A percentile compares a stretch with the other conserved stretches of the same genome.
phyloP scores from a whole-genome alignment of 2,329 filamentous ascomycete genomes.

The Fusarium setosum region DNA sequence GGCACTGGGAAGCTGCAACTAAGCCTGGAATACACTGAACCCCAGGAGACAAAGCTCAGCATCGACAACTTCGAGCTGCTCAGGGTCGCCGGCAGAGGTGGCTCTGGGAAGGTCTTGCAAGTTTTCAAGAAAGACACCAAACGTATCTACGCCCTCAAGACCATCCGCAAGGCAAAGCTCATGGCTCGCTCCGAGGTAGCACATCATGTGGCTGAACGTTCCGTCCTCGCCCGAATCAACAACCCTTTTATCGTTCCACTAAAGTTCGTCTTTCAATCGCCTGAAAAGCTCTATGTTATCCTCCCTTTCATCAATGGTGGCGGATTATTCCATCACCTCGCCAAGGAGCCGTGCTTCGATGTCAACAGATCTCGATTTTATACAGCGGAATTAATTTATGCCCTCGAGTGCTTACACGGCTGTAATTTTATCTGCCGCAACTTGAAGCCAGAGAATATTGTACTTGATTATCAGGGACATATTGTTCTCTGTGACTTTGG shows the following conservation, averaged over 20 bases:
- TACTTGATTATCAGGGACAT: conserved; percentile 95
- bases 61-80: conserved; percentile 96
- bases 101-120: conserved; percentile 99
- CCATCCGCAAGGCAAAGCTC: conserved; percentile 91
- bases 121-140: conserved; percentile 96
- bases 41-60: conserved; percentile 84
- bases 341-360: conserved; percentile 95
- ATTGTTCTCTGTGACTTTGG: conserved; percentile 98
- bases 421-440: conserved; percentile 95
- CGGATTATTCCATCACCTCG: conserved; percentile 95
- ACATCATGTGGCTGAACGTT: conserved; percentile 93
- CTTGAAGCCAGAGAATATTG: conserved; percentile 85
- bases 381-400: conserved; percentile 92
- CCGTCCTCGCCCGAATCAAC: conserved; percentile 97
- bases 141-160: conserved; percentile 97
- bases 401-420: conserved; percentile 92
- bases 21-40: conserved; percentile 94
- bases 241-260: conserved; percentile 98
- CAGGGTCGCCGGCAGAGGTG: conserved; percentile 96
- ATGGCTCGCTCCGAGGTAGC: conserved; percentile 97
- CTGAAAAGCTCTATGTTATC: conserved; percentile 96
- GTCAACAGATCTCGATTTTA: conserved; percentile 97
- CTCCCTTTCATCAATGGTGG: conserved; percentile 96
- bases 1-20: conserved; percentile 89
- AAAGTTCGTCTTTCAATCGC: conserved; percentile 98